Conservation (phyloP, 495 filamentous ascomycete genomes). For the Xylaria longipes region DNA sequence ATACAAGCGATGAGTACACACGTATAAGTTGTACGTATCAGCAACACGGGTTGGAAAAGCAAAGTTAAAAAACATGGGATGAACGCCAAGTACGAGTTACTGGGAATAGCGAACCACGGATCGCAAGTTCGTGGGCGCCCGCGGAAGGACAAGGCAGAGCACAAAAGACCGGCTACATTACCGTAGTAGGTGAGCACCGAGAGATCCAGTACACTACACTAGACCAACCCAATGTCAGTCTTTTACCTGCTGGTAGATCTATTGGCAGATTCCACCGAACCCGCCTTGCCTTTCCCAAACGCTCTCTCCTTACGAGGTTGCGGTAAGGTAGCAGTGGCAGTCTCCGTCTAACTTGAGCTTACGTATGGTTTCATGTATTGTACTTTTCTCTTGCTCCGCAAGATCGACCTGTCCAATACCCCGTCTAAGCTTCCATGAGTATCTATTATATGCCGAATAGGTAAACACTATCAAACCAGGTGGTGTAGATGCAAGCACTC, state of each 20-base stretch:
- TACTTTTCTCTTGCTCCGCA: slow-evolving; percentile 14
- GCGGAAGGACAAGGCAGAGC: slow-evolving; percentile 20
- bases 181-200: background rate
- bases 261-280: background rate
- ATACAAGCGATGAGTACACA: background rate
- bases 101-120: slow-evolving; percentile 19
- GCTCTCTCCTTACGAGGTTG: background rate
- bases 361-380: slow-evolving; percentile 25
- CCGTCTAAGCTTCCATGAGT: background rate
- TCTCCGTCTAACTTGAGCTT: slow-evolving; percentile 2
- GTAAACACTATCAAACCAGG: background rate
- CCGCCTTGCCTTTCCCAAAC: background rate
- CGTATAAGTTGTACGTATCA: background rate
- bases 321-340: background rate
- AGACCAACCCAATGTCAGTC: slow-evolving; percentile 2
- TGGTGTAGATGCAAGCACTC: background rate
- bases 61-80: background rate
- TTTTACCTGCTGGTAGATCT: slow-evolving; percentile 10
- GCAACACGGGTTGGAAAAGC: slow-evolving; percentile 1
- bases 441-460: background rate
- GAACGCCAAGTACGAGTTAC: slow-evolving; percentile 13
- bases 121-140: slow-evolving; percentile 3
- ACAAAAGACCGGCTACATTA: background rate
- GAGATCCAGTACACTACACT: background rate
- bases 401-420: background rate